Evolutionary conservation across 257 asterid genomes (phyloP), one percentile per base, ranked within the genome.

Genomic region (Nicotiana noctiflora): DNA sequence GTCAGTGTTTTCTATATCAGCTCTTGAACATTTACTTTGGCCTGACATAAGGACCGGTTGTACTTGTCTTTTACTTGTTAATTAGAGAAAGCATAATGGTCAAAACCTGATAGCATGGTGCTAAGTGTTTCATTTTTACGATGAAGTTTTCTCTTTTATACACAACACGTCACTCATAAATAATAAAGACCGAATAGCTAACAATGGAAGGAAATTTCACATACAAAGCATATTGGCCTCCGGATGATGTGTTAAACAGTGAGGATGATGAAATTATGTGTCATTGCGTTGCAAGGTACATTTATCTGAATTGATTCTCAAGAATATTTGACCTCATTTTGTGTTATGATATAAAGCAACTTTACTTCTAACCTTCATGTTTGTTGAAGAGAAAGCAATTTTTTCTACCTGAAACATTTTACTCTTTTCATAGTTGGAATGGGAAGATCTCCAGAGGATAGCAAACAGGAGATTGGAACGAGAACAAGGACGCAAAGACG

Each of bases 401-500:
- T 53, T 72, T 61, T 67, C 8, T 76, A 76, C 75, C 75, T 68
- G 59, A 77, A 25, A 4, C 61, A 74, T 23, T 49, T 9, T 4
- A 0, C 0, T 46, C 19, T 46, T 81, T 72, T 84, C 57, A 31
- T 84, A 91, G 95, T 86, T 93, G 90, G 97, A 89, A 65, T 86
- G 82, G 93, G 97, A 91, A 61, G 93, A 84, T 81, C 31, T 82
- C 70, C 92, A 89, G 82, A 83, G 96, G 74, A 44, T 84, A 65
- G 88, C 94, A 27, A 76, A 82, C 64, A 84, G 95, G 78, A 91
- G 90, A 81, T 82, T 89, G 88, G 97, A 91, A 82, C 87, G 92
- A 60, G 97, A 93, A 84, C 93, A 85, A 83, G 97, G 97, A 5
- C 94, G 85, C 66, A 91, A 83, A 85, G 97, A 93, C 87, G 93